Evolutionary conservation across 1,139 yeast genomes (phyloP).

Genomic region (Yamadazyma triangularis): DNA sequence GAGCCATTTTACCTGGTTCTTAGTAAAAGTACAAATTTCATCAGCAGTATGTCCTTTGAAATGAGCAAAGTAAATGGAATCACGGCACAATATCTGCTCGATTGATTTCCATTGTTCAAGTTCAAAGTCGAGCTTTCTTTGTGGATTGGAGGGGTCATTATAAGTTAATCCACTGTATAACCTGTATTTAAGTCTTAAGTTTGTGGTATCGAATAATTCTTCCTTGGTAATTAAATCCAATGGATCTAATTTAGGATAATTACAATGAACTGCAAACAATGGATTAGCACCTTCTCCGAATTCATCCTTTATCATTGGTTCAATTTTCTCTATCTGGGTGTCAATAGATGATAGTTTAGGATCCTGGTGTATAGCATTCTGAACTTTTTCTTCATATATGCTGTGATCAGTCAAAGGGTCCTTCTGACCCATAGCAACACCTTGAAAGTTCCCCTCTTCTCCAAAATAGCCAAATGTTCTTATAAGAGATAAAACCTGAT

Average conservation of each 20-base stretch:
- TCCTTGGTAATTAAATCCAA: conserved; percentile 19
- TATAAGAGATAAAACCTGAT: conserved; percentile 45
- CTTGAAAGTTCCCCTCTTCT: conserved; percentile 21
- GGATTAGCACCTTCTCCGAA: conserved; percentile 15
- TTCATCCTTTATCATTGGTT: conserved; percentile 13
- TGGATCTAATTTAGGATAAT: conserved; percentile 38
- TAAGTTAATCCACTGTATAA: conserved; percentile 26
- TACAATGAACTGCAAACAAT: conserved; percentile 35
- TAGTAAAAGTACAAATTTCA: conserved; percentile 23
- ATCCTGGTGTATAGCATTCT: conserved; percentile 3
- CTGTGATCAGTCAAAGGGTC: conserved; percentile 29
- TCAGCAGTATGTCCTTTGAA: conserved; percentile 19
- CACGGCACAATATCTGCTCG: conserved; percentile 24
- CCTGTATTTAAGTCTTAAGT: conserved; percentile 23
- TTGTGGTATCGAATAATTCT: conserved; percentile 24
- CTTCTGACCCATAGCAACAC: conserved; percentile 41
- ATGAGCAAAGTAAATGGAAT: conserved; percentile 18
- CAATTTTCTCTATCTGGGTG: conserved; percentile 20
- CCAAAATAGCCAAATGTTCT: conserved; percentile 29
- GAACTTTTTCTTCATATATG: conserved; percentile 5
- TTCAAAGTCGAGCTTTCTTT: conserved; percentile 26
- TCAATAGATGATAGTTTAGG: conserved; percentile 6
- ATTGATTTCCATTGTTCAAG: conserved; percentile 32
- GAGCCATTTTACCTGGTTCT: conserved; percentile 28
- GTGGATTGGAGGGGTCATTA: conserved; percentile 13